Conservation (phyloP, 768 basidiomycete genomes). For the Crucibulum laeve region DNA sequence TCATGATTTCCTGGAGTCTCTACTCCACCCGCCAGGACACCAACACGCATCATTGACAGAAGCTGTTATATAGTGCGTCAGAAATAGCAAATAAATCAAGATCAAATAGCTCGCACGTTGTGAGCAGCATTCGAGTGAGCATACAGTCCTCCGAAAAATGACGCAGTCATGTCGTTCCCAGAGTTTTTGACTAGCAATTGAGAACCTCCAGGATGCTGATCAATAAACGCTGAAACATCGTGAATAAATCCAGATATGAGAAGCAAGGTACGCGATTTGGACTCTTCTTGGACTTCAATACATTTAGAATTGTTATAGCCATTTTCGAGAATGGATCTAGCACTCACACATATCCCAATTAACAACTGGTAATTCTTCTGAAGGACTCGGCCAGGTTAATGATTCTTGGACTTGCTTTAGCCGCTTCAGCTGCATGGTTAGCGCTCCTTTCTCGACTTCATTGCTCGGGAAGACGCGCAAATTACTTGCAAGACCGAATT, state of each 20-base stretch:
- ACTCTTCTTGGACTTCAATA: slow-evolving; percentile 58
- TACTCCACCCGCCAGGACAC: slow-evolving; percentile 19
- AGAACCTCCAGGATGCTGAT: slow-evolving; percentile 78
- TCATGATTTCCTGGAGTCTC: slow-evolving; percentile 11
- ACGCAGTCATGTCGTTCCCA: slow-evolving; percentile 81
- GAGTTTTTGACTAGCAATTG: slow-evolving; percentile 50
- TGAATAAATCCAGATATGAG: slow-evolving; percentile 86
- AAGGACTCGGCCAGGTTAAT: slow-evolving; percentile 54
- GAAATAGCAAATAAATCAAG: neutral
- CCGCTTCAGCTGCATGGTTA: slow-evolving; percentile 80
- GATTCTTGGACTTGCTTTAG: slow-evolving; percentile 61
- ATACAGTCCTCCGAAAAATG: slow-evolving; percentile 85
- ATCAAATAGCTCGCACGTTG: slow-evolving; percentile 45
- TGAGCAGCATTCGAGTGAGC: slow-evolving; percentile 82
- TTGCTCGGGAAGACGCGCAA: slow-evolving; percentile 84
- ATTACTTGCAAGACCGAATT: slow-evolving; percentile 71
- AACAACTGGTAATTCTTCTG: slow-evolving; percentile 66
- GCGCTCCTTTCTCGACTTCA: slow-evolving; percentile 78
- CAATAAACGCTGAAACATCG: slow-evolving; percentile 69
- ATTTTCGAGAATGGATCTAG: neutral
- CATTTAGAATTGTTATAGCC: neutral
- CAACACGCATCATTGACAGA: slow-evolving; percentile 52
- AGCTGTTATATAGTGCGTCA: slow-evolving; percentile 25
- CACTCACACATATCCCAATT: slow-evolving; percentile 77
- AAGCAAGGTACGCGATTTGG: slow-evolving; percentile 60